These are phyloP conservation scores for Aspergillus carlsbadensis DNA, from an alignment of 495 filamentous ascomycete species.

Conservation along the genomic window DNA sequence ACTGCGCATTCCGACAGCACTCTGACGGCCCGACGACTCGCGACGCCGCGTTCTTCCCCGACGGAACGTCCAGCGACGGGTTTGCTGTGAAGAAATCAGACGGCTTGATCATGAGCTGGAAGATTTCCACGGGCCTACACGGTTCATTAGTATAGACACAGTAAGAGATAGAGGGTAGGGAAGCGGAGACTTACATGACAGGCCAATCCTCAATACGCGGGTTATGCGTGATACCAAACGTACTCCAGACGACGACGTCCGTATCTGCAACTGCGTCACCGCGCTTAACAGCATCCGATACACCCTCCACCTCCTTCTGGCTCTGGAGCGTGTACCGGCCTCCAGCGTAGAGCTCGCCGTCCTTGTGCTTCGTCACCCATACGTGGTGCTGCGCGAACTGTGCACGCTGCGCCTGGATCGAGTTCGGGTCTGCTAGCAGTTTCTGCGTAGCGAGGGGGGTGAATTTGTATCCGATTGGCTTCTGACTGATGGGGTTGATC, in stretches of 20 bases:
- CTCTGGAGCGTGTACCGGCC: conserved; percentile 89
- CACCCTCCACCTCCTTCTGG: conserved; percentile 55
- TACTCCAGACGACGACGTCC: conserved; percentile 49
- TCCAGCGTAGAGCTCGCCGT: conserved; percentile 80
- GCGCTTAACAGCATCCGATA: conserved; percentile 53
- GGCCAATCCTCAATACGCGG: conserved; percentile 64
- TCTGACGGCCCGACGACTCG: conserved; percentile 36
- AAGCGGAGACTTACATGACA: conserved; percentile 60
- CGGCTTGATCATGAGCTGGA: conserved; percentile 67
- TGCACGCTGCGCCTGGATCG: conserved; percentile 72
- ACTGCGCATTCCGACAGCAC: conserved; percentile 34
- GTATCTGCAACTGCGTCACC: conserved; percentile 53
- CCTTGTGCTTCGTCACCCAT: conserved; percentile 77
- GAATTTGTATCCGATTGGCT: conserved; percentile 82
- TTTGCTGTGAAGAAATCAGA: conserved; percentile 76
- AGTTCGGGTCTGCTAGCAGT: conserved; percentile 71
- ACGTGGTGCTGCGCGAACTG: conserved; percentile 87
- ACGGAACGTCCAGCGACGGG: conserved; percentile 71
- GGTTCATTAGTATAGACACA: conserved; percentile 2
- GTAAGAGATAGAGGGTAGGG: background rate
- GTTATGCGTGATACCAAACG: conserved; percentile 66
- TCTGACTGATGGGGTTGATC: conserved; percentile 70
- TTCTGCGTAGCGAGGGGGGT: conserved; percentile 72
- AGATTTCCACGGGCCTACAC: conserved; percentile 54
- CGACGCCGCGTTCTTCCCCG: conserved; percentile 52